A percentile compares a stretch with the other conserved stretches of the same genome.
Conservation (phyloP, 164 flowering plant genomes). For the Nymphaea colorata region DNA sequence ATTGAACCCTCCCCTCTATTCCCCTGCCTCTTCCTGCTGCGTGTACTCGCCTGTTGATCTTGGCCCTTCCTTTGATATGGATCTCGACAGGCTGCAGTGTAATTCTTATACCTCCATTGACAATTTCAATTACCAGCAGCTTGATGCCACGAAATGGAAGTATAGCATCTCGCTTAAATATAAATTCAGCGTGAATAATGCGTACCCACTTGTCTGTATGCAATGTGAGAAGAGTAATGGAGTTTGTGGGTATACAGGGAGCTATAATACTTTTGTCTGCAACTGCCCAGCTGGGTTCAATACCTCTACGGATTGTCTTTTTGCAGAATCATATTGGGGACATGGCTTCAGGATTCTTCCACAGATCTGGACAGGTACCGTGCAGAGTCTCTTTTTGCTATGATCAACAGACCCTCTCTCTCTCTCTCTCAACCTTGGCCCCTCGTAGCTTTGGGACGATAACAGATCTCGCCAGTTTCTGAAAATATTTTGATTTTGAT, state of each 20-base stretch:
- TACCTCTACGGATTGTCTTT: conserved; percentile 43
- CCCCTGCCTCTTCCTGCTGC: conserved; percentile 52
- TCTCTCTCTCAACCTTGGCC: too few species aligned
- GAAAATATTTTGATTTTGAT: too few species aligned
- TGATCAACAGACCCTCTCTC: too few species aligned
- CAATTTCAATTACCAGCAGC: conserved; percentile 34
- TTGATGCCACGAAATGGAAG: conserved; percentile 44
- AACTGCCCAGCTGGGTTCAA: conserved; percentile 48
- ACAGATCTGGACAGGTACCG: conserved; percentile 17
- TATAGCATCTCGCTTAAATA: conserved; percentile 60
- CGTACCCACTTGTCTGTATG: conserved; percentile 35
- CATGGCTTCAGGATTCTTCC: conserved; percentile 17
- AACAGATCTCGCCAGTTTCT: too few species aligned
- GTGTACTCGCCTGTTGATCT: conserved; percentile 68
- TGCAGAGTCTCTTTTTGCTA: too few species aligned
- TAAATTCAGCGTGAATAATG: conserved; percentile 40
- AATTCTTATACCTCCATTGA: conserved; percentile 41
- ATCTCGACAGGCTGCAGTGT: conserved; percentile 44
- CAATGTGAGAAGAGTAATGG: conserved; percentile 55
- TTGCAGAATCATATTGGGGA: conserved; percentile 18
- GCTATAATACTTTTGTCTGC: conserved; percentile 39
- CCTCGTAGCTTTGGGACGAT: too few species aligned
- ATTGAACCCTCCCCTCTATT: conserved; percentile 14
- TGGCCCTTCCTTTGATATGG: conserved; percentile 62
- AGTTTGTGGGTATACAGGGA: conserved; percentile 43